These are phyloP conservation scores for Pseudonitzschia multistriata DNA, from an alignment of 108 stramenopile species.

Conservation along the genomic window DNA sequence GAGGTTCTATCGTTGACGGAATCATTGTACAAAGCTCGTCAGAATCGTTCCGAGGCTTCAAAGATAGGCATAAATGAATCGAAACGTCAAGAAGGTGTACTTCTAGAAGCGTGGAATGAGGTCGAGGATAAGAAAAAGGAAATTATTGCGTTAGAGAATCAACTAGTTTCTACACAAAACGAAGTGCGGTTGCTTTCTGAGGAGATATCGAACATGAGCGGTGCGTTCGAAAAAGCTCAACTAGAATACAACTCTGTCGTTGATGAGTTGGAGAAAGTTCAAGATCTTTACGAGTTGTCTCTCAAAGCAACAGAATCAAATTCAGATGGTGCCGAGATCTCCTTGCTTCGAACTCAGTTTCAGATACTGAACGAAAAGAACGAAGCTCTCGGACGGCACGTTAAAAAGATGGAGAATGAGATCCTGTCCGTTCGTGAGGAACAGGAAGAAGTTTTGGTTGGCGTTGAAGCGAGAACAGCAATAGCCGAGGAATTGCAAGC, in stretches of 20 bases:
- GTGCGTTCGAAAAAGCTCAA: slow-evolving; percentile 62
- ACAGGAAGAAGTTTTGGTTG: background rate
- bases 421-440: background rate
- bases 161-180: slow-evolving; percentile 38
- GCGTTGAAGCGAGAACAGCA: background rate
- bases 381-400: slow-evolving; percentile 6
- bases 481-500: slow-evolving; percentile 5
- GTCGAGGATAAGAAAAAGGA: slow-evolving; percentile 19
- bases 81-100: slow-evolving; percentile 7
- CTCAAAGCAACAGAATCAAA: background rate
- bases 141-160: slow-evolving; percentile 38
- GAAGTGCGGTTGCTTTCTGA: slow-evolving; percentile 44
- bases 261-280: slow-evolving; percentile 66
- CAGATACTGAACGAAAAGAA: slow-evolving; percentile 8
- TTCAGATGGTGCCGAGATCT: background rate
- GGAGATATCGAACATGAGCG: slow-evolving; percentile 50
- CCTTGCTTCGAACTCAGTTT: slow-evolving; percentile 11
- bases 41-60: slow-evolving; percentile 37
- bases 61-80: slow-evolving; percentile 13
- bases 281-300: slow-evolving; percentile 37
- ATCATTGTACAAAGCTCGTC: slow-evolving; percentile 40
- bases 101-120: slow-evolving; percentile 8
- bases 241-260: slow-evolving; percentile 55
- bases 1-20: slow-evolving; percentile 33
- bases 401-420: background rate